A percentile compares a stretch with the other conserved stretches of the same genome.
These are phyloP conservation scores for Mediolabrus comicus DNA, from an alignment of 108 stramenopile species.

Conservation along the genomic window DNA sequence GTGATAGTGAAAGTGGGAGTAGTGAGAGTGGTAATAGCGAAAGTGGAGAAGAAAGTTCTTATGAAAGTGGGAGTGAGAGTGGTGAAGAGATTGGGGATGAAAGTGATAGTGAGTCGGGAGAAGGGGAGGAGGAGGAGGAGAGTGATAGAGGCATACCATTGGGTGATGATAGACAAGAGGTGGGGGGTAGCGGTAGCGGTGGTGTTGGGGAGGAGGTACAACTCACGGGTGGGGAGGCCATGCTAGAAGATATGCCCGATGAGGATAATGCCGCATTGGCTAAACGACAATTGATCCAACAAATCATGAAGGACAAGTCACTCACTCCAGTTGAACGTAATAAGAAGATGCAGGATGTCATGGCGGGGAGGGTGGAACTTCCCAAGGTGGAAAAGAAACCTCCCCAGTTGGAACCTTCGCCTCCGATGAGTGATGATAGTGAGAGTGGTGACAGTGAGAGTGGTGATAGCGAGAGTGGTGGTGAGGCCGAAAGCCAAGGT, in stretches of 20 bases:
- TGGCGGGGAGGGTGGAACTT: conserved; percentile 1
- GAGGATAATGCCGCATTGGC: conserved; percentile 16
- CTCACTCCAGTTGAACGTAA: conserved; percentile 17
- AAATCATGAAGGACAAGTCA: conserved; percentile 12
- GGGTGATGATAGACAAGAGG: neutral
- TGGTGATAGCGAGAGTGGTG: conserved; percentile 6
- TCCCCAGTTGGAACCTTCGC: neutral
- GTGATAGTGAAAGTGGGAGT: neutral
- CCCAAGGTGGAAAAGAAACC: neutral
- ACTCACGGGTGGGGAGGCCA: neutral
- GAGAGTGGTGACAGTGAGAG: too few species aligned
- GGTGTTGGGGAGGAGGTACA: neutral
- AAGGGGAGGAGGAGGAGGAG: neutral
- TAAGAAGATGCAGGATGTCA: conserved; percentile 21
- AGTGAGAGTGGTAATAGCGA: too few species aligned
- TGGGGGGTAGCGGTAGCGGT: too few species aligned
- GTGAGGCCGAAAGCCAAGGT: neutral
- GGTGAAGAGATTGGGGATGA: neutral
- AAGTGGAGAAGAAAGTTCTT: too few species aligned
- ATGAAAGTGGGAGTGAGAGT: neutral
- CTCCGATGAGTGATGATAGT: neutral
- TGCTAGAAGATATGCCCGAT: conserved; percentile 9
- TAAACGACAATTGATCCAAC: conserved; percentile 29
- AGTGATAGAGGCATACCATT: neutral
- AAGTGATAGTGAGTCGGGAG: conserved; percentile 5